Evolutionary conservation across 2,329 filamentous ascomycete genomes (phyloP).

Genomic region (Fusarium metavorans): DNA sequence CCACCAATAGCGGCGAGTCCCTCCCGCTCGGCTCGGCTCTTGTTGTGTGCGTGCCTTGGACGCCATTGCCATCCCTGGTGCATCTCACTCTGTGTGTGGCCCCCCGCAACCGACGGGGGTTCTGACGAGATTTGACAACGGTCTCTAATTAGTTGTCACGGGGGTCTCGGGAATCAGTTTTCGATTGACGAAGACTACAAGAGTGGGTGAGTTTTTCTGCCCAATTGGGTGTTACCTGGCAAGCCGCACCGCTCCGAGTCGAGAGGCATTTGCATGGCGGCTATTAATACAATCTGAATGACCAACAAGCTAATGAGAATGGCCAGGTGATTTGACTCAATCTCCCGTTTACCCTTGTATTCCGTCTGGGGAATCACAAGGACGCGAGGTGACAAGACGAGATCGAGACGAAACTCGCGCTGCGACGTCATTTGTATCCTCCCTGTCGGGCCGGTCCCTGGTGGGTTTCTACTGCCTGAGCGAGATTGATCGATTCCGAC

Average conservation of each 20-base stretch:
- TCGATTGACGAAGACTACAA: constrained; percentile 25
- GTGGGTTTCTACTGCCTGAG: constrained; percentile 27
- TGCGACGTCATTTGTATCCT: constrained; percentile 37
- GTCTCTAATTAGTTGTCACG: constrained; percentile 26
- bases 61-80: constrained; percentile 31
- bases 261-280: constrained; percentile 15
- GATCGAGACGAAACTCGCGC: constrained; percentile 16
- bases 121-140: constrained; percentile 28
- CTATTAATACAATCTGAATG: constrained; percentile 29
- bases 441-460: constrained; percentile 35
- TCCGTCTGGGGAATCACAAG: constrained; percentile 23
- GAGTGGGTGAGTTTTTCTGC: constrained; percentile 19
- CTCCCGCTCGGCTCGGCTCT: constrained; percentile 43
- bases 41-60: constrained; percentile 18
- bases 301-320: not conserved
- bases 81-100: constrained; percentile 21
- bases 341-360: constrained; percentile 15
- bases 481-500: constrained; percentile 25
- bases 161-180: constrained; percentile 32
- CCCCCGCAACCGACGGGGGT: constrained; percentile 35
- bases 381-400: constrained; percentile 18
- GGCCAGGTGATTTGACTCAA: constrained; percentile 26
- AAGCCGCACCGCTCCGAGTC: constrained; percentile 18
- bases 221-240: constrained; percentile 23
- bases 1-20: constrained; percentile 41